Conservation (phyloP, 257 asterid genomes). For the Ocimum tenuiflorum region DNA sequence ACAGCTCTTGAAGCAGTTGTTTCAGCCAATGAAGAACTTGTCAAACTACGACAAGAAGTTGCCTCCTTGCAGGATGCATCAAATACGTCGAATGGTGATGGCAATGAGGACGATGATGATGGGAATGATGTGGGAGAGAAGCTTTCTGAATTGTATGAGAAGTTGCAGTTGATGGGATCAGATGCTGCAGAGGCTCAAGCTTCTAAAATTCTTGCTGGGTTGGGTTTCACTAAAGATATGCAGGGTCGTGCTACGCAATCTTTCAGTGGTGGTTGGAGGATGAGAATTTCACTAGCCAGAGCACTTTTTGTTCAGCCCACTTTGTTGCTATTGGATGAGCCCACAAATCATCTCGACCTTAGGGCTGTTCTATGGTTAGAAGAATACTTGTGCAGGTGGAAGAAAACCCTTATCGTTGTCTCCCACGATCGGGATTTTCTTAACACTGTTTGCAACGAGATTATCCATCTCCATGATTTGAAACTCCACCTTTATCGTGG, state of each 20-base stretch:
- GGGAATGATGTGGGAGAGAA: slow-evolving; percentile 47
- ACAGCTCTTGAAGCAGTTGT: slow-evolving; percentile 57
- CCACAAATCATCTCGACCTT: slow-evolving; percentile 70
- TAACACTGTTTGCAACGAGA: slow-evolving; percentile 48
- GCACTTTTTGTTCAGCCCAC: slow-evolving; percentile 77
- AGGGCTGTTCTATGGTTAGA: slow-evolving; percentile 71
- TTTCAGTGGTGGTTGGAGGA: slow-evolving; percentile 79
- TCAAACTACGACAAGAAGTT: slow-evolving; percentile 50
- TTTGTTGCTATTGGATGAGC: slow-evolving; percentile 57
- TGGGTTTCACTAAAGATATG: slow-evolving; percentile 65
- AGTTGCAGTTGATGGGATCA: slow-evolving; percentile 58
- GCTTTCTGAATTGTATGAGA: slow-evolving; percentile 56
- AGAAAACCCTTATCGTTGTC: slow-evolving; percentile 66
- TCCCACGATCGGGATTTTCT: slow-evolving; percentile 65
- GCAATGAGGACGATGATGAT: slow-evolving; percentile 28
- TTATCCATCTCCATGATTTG: no score
- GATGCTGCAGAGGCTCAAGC: slow-evolving; percentile 82
- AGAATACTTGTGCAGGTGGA: slow-evolving; percentile 66
- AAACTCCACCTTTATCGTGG: no score
- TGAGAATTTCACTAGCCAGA: slow-evolving; percentile 67
- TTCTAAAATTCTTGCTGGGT: slow-evolving; percentile 64
- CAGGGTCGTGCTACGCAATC: slow-evolving; percentile 55
- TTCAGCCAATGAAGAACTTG: slow-evolving; percentile 61
- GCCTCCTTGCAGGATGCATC: slow-evolving; percentile 37
- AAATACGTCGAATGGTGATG: slow-evolving; percentile 24